phyloP scores from a whole-genome alignment of 106 monocot genomes.

The Gastrodia elata region DNA sequence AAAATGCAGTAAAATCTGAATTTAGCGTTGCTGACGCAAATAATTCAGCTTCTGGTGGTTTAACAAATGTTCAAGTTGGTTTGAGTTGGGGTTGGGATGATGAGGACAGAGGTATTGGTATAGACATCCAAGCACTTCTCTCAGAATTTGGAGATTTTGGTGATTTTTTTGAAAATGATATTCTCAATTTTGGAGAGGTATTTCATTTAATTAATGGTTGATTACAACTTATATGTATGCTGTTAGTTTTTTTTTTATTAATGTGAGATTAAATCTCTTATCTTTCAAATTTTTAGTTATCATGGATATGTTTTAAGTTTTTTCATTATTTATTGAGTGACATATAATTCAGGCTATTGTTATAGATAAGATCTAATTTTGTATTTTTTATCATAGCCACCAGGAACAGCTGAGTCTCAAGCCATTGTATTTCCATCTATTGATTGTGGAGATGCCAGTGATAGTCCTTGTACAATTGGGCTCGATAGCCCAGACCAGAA shows the following conservation, averaged over 20 bases:
- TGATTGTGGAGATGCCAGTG: constrained; percentile 52
- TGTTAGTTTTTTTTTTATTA: neutral
- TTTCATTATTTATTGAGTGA: neutral
- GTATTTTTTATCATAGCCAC: constrained; percentile 36
- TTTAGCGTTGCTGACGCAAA: constrained; percentile 29
- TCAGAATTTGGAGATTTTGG: constrained; percentile 81
- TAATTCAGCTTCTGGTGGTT: constrained; percentile 24
- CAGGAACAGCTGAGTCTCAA: constrained; percentile 85
- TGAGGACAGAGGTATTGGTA: constrained; percentile 42
- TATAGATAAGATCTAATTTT: neutral
- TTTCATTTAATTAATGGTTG: neutral
- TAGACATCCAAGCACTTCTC: constrained; percentile 62
- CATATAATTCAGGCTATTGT: neutral
- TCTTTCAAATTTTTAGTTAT: neutral
- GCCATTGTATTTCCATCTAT: constrained; percentile 30
- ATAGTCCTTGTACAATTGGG: constrained; percentile 31
- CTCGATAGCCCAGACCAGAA: constrained; percentile 51
- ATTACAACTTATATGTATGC: neutral
- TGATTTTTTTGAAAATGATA: constrained; percentile 82
- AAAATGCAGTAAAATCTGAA: constrained; percentile 30
- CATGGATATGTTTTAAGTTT: neutral
- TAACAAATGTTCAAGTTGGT: constrained; percentile 24
- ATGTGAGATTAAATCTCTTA: neutral
- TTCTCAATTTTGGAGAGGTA: constrained; percentile 80
- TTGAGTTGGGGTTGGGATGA: constrained; percentile 59